Evolutionary conservation across 2,329 filamentous ascomycete genomes (phyloP).

Genomic region (Clonostachys solani): DNA sequence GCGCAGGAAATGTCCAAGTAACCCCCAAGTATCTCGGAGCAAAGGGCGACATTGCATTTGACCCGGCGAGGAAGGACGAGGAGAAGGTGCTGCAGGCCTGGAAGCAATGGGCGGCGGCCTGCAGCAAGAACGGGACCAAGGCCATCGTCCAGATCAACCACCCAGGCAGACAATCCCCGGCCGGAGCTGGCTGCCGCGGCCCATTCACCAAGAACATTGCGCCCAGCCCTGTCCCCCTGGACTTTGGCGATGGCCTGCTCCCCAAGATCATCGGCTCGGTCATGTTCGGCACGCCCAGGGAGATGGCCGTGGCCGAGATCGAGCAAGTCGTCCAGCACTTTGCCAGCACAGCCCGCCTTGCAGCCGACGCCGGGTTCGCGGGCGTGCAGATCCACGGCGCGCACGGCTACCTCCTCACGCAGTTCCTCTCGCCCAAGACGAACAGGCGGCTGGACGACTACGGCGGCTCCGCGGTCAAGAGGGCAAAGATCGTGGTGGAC

Average conservation of each 20-base stretch:
- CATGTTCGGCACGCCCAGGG: conserved; percentile 48
- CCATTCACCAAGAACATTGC: not conserved
- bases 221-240: not conserved
- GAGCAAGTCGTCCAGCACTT: conserved; percentile 47
- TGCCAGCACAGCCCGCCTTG: conserved; percentile 43
- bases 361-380: conserved; percentile 37
- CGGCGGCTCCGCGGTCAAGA: conserved; percentile 43
- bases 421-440: conserved; percentile 46
- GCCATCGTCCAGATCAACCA: conserved; percentile 40
- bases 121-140: conserved; percentile 23
- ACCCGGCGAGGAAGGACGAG: conserved; percentile 11
- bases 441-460: conserved; percentile 52
- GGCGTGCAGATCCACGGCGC: conserved; percentile 41
- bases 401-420: conserved; percentile 54
- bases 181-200: conserved; percentile 9
- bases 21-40: conserved; percentile 28
- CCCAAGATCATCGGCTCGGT: conserved; percentile 18
- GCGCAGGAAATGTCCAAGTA: conserved; percentile 25
- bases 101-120: conserved; percentile 25
- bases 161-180: conserved; percentile 36
- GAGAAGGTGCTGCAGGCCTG: conserved; percentile 25
- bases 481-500: conserved; percentile 46
- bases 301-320: conserved; percentile 51
- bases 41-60: conserved; percentile 19
- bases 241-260: not conserved